Conservation (phyloP, 768 basidiomycete species). For the Lenzites betulinus region DNA sequence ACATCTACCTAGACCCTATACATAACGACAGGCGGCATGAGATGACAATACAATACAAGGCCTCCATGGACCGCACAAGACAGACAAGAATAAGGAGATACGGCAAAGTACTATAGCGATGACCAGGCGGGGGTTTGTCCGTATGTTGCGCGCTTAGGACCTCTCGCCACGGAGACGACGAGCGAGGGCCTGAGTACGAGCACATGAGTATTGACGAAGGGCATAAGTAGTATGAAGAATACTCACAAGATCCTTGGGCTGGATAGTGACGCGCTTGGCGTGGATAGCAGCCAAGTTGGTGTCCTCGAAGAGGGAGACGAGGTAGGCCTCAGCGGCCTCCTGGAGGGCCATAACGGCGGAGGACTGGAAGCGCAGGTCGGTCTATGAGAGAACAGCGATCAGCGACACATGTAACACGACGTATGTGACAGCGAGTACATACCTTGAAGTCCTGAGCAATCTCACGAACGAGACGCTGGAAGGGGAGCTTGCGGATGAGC, state of each 20-base stretch:
- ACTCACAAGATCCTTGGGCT: slow-evolving; percentile 81
- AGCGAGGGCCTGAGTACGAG: slow-evolving; percentile 52
- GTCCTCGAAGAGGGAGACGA: slow-evolving; percentile 79
- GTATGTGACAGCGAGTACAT: slow-evolving; percentile 17
- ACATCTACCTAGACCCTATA: slow-evolving; percentile 11
- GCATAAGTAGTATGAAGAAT: no score
- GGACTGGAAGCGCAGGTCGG: slow-evolving; percentile 87
- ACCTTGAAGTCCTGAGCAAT: slow-evolving; percentile 93
- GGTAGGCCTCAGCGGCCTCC: slow-evolving; percentile 83
- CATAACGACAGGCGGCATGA: slow-evolving; percentile 6
- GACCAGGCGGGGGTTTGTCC: neutral
- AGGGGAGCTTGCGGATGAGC: slow-evolving; percentile 98
- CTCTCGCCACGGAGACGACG: slow-evolving; percentile 80
- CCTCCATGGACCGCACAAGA: slow-evolving; percentile 14
- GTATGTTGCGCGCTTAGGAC: slow-evolving; percentile 42
- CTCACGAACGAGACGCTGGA: slow-evolving; percentile 97
- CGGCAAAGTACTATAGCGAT: slow-evolving; percentile 13
- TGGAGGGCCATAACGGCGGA: slow-evolving; percentile 89
- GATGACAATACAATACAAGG: slow-evolving; percentile 16
- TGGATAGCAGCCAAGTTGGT: slow-evolving; percentile 87
- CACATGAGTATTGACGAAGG: no score
- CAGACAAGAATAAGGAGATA: slow-evolving; percentile 7
- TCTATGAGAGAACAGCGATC: slow-evolving; percentile 41
- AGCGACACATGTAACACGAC: slow-evolving; percentile 60
- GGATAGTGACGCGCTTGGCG: slow-evolving; percentile 83